Conservation (phyloP, 108 stramenopile genomes). For the Discostella pseudostelligera region DNA sequence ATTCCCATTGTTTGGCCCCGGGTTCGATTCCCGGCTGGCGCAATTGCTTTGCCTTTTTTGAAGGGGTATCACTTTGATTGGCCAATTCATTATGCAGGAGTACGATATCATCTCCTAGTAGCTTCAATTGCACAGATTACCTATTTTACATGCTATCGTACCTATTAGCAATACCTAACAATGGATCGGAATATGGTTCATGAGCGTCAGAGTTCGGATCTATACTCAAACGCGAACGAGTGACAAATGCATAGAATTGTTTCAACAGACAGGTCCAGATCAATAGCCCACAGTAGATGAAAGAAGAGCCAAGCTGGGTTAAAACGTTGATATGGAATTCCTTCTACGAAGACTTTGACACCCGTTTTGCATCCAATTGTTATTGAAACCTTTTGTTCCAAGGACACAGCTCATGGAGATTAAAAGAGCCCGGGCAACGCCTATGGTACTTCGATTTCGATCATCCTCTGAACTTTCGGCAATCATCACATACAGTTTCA, state of each 20-base stretch:
- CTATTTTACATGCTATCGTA: too few relatives aligned
- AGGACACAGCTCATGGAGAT: slow-evolving; percentile 10
- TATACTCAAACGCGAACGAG: too few relatives aligned
- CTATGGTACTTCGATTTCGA: slow-evolving; percentile 12
- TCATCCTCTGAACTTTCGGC: background rate
- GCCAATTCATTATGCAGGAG: too few relatives aligned
- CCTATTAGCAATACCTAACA: too few relatives aligned
- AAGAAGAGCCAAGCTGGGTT: slow-evolving; percentile 9
- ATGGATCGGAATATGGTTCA: too few relatives aligned
- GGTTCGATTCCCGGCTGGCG: slow-evolving; percentile 66
- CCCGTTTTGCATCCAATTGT: slow-evolving; percentile 12
- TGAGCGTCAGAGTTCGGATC: too few relatives aligned
- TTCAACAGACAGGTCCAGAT: slow-evolving; percentile 20
- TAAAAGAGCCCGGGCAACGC: slow-evolving; percentile 15
- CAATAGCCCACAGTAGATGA: slow-evolving; percentile 3
- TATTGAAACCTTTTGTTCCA: slow-evolving; percentile 15
- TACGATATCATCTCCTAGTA: too few relatives aligned
- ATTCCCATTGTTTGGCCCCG: slow-evolving; percentile 65
- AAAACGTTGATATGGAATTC: slow-evolving; percentile 9
- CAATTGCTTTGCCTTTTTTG: too few relatives aligned
- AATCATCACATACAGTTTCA: background rate
- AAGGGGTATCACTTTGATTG: too few relatives aligned
- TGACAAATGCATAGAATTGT: background rate
- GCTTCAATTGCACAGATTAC: too few relatives aligned
- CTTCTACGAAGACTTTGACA: slow-evolving; percentile 18